phyloP scores from a whole-genome alignment of 176 grass and related monocot genomes.

The Triticum timopheevii region DNA sequence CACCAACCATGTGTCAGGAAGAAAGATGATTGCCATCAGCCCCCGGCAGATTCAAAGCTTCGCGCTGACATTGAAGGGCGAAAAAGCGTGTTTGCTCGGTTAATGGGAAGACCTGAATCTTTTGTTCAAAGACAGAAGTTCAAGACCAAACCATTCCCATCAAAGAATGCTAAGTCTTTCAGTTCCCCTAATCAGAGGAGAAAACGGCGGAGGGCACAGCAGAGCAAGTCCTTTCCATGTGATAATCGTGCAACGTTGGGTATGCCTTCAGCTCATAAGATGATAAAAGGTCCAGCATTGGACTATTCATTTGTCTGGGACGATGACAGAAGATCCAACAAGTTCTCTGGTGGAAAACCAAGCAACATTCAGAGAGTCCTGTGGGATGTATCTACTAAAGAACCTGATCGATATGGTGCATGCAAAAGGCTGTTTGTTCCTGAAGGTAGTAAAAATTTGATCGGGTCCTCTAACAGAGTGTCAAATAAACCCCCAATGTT shows the following conservation, averaged over 20 bases:
- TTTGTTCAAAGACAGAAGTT: constrained; percentile 21
- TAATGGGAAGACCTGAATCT: constrained; percentile 15
- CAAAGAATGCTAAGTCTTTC: constrained; percentile 28
- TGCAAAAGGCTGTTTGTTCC: constrained; percentile 22
- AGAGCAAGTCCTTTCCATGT: constrained; percentile 18
- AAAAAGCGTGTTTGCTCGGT: constrained; percentile 56
- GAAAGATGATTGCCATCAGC: constrained; percentile 28
- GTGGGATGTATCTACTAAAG: constrained; percentile 17
- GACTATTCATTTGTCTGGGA: constrained; percentile 24
- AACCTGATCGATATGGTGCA: constrained; percentile 18
- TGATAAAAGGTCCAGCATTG: constrained; percentile 18
- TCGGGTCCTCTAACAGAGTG: constrained; percentile 20
- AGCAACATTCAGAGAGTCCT: constrained; percentile 14
- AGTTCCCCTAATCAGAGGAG: constrained; percentile 17
- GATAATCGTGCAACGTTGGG: background rate
- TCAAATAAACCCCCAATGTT: background rate
- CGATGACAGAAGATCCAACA: constrained; percentile 23
- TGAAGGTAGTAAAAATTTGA: constrained; percentile 22
- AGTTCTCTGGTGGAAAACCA: constrained; percentile 1
- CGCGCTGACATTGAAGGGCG: constrained; percentile 38
- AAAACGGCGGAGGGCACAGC: constrained; percentile 17
- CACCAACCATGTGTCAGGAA: constrained; percentile 12
- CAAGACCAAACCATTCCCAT: constrained; percentile 29
- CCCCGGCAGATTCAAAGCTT: constrained; percentile 36
- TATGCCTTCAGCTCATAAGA: constrained; percentile 2